These are phyloP conservation scores for Rhodotorula taiwanensis DNA, from an alignment of 768 basidiomycete genomes.

Conservation along the genomic window DNA sequence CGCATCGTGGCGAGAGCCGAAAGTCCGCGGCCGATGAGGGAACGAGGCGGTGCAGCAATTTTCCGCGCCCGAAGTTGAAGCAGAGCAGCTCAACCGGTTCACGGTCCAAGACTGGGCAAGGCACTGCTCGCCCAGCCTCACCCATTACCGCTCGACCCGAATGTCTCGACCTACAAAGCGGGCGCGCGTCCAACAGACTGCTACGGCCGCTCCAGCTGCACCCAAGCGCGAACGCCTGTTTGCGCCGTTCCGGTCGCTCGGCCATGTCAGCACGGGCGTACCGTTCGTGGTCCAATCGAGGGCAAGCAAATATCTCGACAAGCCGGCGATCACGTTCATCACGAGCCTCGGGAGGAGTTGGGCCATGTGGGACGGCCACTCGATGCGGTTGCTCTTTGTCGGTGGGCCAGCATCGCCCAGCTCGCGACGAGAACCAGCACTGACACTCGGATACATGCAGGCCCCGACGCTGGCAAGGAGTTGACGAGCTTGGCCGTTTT, in stretches of 20 bases:
- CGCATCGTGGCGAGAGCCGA: no score
- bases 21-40: no score
- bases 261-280: constrained; percentile 81
- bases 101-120: no score
- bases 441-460: constrained; percentile 47
- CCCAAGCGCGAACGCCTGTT: constrained; percentile 52
- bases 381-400: constrained; percentile 85
- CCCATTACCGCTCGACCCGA: no score
- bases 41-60: no score
- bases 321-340: constrained; percentile 72
- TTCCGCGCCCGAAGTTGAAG: no score
- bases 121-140: no score
- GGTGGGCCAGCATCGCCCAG: constrained; percentile 55
- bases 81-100: no score
- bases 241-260: constrained; percentile 91
- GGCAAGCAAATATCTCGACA: constrained; percentile 72
- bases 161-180: neutral
- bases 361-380: constrained; percentile 94
- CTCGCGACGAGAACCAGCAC: neutral
- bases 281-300: constrained; percentile 82
- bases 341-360: constrained; percentile 83
- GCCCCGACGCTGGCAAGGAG: constrained; percentile 67
- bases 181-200: neutral
- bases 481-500: constrained; percentile 75
- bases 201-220: neutral